Percentiles rank a stretch among this genome's conserved stretches.
These are phyloP conservation scores for Wallacemonas collosoma DNA, from an alignment of 208 protist species.

Conservation along the genomic window DNA sequence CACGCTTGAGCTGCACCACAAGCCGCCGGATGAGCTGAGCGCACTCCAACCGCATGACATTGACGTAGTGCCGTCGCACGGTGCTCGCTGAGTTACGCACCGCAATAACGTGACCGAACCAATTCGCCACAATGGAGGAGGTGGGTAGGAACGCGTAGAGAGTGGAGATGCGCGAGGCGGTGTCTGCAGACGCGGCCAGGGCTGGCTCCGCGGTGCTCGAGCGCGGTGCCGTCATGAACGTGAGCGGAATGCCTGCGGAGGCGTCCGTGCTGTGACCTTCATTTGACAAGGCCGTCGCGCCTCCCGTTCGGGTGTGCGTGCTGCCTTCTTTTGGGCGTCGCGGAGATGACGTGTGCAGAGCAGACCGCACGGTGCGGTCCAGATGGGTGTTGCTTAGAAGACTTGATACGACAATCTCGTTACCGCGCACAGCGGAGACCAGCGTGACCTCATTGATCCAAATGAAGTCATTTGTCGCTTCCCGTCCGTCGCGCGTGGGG, in stretches of 20 bases:
- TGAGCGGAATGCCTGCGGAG: not conserved
- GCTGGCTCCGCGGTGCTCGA: not conserved
- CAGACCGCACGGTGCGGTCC: slow-evolving; percentile 24
- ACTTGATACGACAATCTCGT: slow-evolving; percentile 64
- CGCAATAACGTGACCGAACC: slow-evolving; percentile 63
- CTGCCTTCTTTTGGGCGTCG: too few species aligned
- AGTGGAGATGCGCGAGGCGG: slow-evolving; percentile 45
- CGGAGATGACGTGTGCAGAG: not conserved
- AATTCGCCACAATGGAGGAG: slow-evolving; percentile 52
- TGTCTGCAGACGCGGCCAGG: slow-evolving; percentile 28
- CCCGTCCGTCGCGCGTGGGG: slow-evolving; percentile 21
- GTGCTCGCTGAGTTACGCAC: slow-evolving; percentile 54
- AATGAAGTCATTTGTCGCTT: slow-evolving; percentile 59
- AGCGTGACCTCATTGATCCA: slow-evolving; percentile 84
- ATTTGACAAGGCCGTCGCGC: too few species aligned
- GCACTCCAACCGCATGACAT: slow-evolving; percentile 46
- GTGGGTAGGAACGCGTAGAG: slow-evolving; percentile 69
- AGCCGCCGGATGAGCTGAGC: slow-evolving; percentile 36
- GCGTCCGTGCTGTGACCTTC: slow-evolving; percentile 1
- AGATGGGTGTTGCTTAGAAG: slow-evolving; percentile 46
- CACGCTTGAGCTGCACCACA: slow-evolving; percentile 27
- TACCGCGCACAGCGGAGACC: slow-evolving; percentile 63
- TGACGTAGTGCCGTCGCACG: slow-evolving; percentile 44
- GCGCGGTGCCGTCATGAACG: not conserved
- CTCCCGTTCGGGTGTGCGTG: too few species aligned